These are phyloP conservation scores for Cetradonia linearis DNA, from an alignment of 495 filamentous ascomycete species.

Conservation along the genomic window DNA sequence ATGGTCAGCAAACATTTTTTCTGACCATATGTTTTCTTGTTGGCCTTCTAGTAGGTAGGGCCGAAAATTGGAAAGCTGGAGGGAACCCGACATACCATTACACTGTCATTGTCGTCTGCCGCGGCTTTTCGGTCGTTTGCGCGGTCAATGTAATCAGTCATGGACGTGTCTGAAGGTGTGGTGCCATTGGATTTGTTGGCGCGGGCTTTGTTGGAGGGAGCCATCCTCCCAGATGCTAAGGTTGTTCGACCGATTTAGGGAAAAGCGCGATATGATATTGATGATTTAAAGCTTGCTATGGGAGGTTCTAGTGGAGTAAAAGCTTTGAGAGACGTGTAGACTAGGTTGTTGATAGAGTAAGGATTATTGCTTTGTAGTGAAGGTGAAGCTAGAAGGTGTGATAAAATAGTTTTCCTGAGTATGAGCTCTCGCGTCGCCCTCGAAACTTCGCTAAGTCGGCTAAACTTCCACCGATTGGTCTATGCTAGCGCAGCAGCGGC, in stretches of 20 bases:
- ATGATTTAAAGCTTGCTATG: neutral
- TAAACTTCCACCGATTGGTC: slow-evolving; percentile 5
- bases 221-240: slow-evolving; percentile 38
- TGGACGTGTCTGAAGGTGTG: slow-evolving; percentile 44
- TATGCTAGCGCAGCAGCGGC: neutral
- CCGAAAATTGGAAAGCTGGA: neutral
- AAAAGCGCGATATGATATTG: slow-evolving; percentile 16
- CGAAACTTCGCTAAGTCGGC: slow-evolving; percentile 14
- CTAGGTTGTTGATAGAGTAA: slow-evolving; percentile 9
- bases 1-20: slow-evolving; percentile 13
- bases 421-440: slow-evolving; percentile 17
- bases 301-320: neutral
- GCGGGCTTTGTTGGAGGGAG: slow-evolving; percentile 42
- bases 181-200: slow-evolving; percentile 39
- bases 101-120: slow-evolving; percentile 35
- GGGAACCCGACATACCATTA: slow-evolving; percentile 33
- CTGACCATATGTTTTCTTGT: neutral
- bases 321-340: slow-evolving; percentile 13
- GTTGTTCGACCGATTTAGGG: slow-evolving; percentile 8
- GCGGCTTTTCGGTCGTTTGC: slow-evolving; percentile 35
- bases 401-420: slow-evolving; percentile 4
- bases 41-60: neutral
- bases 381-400: neutral
- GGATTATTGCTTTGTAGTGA: neutral
- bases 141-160: slow-evolving; percentile 53